Conservation (phyloP, 2,329 filamentous ascomycete species). For the Aspergillus intermedius region DNA sequence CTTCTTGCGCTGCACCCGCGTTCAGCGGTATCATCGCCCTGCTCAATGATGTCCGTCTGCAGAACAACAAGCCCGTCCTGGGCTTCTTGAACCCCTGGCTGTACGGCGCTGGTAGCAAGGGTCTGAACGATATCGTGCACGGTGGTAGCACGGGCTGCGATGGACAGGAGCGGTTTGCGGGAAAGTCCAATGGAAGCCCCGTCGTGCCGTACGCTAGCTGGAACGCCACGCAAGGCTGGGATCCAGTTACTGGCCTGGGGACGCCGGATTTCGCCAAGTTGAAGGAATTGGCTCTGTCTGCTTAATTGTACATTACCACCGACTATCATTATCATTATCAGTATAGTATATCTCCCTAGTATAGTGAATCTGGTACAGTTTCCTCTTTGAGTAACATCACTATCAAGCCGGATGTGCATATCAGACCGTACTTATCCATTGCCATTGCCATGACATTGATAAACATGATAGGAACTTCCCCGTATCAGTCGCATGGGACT, state of each 20-base stretch:
- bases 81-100: slow-evolving; percentile 59
- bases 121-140: slow-evolving; percentile 43
- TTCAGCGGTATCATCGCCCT: slow-evolving; percentile 55
- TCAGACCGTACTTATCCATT: too few relatives aligned
- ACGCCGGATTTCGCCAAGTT: slow-evolving; percentile 27
- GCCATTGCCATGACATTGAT: too few relatives aligned
- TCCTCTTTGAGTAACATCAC: too few relatives aligned
- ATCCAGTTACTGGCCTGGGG: slow-evolving; percentile 44
- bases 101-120: slow-evolving; percentile 40
- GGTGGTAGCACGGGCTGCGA: slow-evolving; percentile 45
- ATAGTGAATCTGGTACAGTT: too few relatives aligned
- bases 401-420: too few relatives aligned
- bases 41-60: slow-evolving; percentile 56
- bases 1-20: slow-evolving; percentile 50
- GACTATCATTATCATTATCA: neutral
- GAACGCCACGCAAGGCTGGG: slow-evolving; percentile 48
- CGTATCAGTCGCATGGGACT: too few relatives aligned
- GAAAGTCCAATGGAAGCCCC: slow-evolving; percentile 31
- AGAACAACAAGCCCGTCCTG: slow-evolving; percentile 43
- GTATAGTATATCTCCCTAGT: too few relatives aligned
- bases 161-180: slow-evolving; percentile 37
- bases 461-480: too few relatives aligned
- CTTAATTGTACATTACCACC: neutral
- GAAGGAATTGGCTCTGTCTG: slow-evolving; percentile 9
- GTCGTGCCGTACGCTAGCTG: slow-evolving; percentile 43